Evolutionary conservation across 164 flowering plant genomes (phyloP), one percentile per base, ranked within the genome.

Genomic region (Pachysandra terminalis): DNA sequence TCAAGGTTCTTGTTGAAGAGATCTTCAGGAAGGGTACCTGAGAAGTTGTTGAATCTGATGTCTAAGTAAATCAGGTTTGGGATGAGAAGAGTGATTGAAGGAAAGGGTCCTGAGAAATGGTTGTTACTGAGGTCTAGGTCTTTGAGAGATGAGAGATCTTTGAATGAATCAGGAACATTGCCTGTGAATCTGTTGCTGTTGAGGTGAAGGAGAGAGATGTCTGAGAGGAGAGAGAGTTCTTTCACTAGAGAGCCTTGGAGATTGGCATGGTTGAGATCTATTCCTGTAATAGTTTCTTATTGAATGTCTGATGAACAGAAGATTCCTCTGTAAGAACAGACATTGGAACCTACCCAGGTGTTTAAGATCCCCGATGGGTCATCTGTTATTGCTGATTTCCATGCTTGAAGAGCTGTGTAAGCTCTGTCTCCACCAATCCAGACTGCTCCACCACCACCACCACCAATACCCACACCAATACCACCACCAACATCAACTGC

Each of bases 101-200:
- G 98, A 64, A 91, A 94, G 41, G 84, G 74, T 21, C 98, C 98
- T 0, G 98, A 85, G 59, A 94, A 82, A 0, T 59, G 75, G 75
- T 94, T 94, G 81, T 91, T 94, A 58, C 98, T 94, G 54, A 94
- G 81, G 81, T 94, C 98, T 23, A 94, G 64, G 63, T 94, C 98
- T 55, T 81, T 73, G 12, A 94, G 87, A 9, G 79, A 74, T 0
- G 40, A 15, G 15, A 94, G 80, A 51, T 80, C 74, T 9, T 60
- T 74, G 70, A 94, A 87, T 0, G 84, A 72, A 5, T 81, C 77
- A 23, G 98, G 98, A 14, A 90, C 45, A 9, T 81, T 65, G 65
- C 96, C 92, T 19, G 84, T 59, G 57, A 95, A 90, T 53, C 95
- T 85, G 84, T 95, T 95, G 76, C 84, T 82, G 82, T 91, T 91